phyloP scores from a whole-genome alignment of 192 early-diverging fungal species.

The Chytriomyces confervae region DNA sequence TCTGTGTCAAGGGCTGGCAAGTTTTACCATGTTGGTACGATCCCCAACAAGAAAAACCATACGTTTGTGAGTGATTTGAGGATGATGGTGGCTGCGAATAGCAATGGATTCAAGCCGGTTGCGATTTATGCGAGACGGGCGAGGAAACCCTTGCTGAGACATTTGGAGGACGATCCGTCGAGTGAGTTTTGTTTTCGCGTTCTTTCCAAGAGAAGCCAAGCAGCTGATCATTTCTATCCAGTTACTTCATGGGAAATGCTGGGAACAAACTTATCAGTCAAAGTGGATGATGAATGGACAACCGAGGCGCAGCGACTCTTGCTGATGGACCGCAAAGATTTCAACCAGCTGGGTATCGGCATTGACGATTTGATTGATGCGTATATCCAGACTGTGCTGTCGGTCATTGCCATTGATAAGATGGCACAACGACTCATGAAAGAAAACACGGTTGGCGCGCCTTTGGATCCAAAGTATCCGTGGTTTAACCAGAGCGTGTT shows the following conservation, averaged over 20 bases:
- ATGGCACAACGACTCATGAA: constrained; percentile 45
- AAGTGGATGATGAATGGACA: constrained; percentile 76
- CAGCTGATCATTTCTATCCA: constrained; percentile 21
- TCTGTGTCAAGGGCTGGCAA: constrained; percentile 75
- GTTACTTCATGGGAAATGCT: constrained; percentile 89
- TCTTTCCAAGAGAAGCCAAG: not conserved
- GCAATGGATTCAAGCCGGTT: constrained; percentile 75
- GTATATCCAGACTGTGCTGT: constrained; percentile 85
- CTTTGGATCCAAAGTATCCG: constrained; percentile 36
- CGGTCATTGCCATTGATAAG: constrained; percentile 84
- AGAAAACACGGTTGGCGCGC: constrained; percentile 22
- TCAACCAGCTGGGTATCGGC: constrained; percentile 84
- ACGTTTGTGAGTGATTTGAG: constrained; percentile 83
- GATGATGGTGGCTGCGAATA: constrained; percentile 84
- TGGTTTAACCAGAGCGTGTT: constrained; percentile 50
- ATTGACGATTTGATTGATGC: constrained; percentile 89
- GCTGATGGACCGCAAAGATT: constrained; percentile 93
- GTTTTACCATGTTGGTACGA: constrained; percentile 89
- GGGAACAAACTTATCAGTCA: constrained; percentile 85
- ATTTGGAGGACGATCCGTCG: constrained; percentile 60
- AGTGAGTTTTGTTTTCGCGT: constrained; percentile 41
- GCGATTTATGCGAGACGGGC: constrained; percentile 32
- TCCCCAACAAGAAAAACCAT: constrained; percentile 89
- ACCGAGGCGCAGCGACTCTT: constrained; percentile 81
- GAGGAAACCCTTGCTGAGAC: constrained; percentile 62